A percentile compares a stretch with the other conserved stretches of the same genome.
Conservation (phyloP, 257 asterid genomes). For the Jasminum sambac region DNA sequence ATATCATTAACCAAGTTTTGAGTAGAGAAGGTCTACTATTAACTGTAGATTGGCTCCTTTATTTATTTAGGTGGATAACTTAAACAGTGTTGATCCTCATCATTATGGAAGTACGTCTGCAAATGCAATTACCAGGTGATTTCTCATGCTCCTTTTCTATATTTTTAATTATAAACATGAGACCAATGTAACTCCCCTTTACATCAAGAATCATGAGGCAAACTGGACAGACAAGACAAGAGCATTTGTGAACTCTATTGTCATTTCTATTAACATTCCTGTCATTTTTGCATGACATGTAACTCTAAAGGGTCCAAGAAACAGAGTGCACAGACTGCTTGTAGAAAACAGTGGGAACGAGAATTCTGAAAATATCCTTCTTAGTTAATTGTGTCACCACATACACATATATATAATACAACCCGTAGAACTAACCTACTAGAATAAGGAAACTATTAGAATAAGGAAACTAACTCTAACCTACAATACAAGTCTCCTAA, state of each 20-base stretch:
- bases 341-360: no score
- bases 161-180: background rate
- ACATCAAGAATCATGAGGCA: background rate
- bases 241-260: background rate
- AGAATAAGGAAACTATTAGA: no score
- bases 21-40: conserved; percentile 7
- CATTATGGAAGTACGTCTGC: background rate
- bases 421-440: no score
- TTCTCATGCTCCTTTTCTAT: background rate
- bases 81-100: background rate
- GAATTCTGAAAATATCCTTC: no score
- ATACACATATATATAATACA: no score
- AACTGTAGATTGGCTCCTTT: conserved; percentile 9
- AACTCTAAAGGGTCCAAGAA: background rate
- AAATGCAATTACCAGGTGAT: background rate
- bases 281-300: background rate
- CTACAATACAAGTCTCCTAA: no score
- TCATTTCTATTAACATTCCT: background rate
- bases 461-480: no score
- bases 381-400: no score
- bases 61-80: background rate
- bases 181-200: background rate
- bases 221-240: background rate
- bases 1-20: conserved; percentile 7
- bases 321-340: background rate